Base-by-base conservation (phyloP, 352 stramenopile species). In the Phytophthora sp. region DNA sequence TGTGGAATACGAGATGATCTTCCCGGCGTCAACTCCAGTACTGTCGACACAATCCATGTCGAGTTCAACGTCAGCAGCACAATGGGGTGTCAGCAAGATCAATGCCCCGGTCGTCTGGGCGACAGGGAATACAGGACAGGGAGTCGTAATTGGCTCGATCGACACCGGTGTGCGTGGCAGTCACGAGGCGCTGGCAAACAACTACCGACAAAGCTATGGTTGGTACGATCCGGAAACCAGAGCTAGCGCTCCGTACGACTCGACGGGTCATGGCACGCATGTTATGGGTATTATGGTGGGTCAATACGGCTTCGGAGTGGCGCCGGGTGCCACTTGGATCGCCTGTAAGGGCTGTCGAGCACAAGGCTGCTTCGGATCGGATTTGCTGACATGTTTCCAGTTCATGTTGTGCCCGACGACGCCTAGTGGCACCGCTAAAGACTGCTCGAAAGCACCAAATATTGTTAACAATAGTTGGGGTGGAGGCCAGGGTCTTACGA, bases 391-490 rank as follows among this genome's bases (percentile, higher is more conserved):
- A 7, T 90, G 82, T 45, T 79, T 84, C 47, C 76, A 90, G 63
- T 90, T 88, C 54, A 88, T 92, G 81, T 41, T 80, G 52, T 92
- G 84, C 30, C 84, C 84, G 1, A 87, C 84, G 9, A 76, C 63
- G 9, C 45, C 76, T 3, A 70, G 77, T 35, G 81, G 81, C 4
- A 41, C 27, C 3, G 57, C 23, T 2, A 70, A 79, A 18, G 80
- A 89, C 66, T 89, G 78, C 59, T 75, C 71, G 3, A 87, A 87
- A 60, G 67, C 69, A 5, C 81, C 79, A 2, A 46, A 75, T 23
- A 73, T 90, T 4, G 70, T 92, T 9, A 92, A 82, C 79, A 92
- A 90, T 55, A 89, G 79, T 57, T 92, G 84, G 84, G 82, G 80
- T 26, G 80, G 69, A 27, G 78, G 77, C 1, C 79, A 86, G 36